A percentile compares a stretch with the other conserved stretches of the same genome.
Conservation (phyloP, 257 asterid species). For the Solanum habrochaites region DNA sequence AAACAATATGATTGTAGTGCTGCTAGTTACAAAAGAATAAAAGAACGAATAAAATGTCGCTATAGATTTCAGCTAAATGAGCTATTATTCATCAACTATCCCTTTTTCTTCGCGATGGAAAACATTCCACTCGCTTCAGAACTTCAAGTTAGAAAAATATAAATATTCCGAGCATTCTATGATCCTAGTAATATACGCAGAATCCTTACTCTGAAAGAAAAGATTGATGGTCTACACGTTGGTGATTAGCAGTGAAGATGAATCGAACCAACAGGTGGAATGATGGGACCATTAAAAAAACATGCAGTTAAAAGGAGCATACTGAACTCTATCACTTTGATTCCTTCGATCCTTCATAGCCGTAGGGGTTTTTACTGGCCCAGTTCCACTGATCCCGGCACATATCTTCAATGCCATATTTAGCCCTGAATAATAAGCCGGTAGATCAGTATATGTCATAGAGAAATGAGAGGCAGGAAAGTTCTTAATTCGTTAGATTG, state of each 20-base stretch:
- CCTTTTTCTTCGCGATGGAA: not conserved
- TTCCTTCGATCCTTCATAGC: slow-evolving; percentile 28
- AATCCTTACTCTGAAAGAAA: not conserved
- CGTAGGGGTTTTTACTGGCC: slow-evolving; percentile 98
- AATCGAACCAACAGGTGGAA: not conserved
- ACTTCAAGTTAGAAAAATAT: not conserved
- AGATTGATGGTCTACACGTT: not conserved
- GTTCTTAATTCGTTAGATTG: not conserved
- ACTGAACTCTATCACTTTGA: not conserved
- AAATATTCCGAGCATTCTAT: not conserved
- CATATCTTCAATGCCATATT: slow-evolving; percentile 78
- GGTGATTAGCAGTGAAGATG: not conserved
- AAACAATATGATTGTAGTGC: not conserved
- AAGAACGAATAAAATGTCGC: not conserved
- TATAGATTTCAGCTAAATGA: not conserved
- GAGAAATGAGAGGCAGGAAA: not conserved
- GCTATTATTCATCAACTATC: not conserved
- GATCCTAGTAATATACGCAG: not conserved
- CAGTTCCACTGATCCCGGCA: slow-evolving; percentile 97
- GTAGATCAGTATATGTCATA: not conserved
- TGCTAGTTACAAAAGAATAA: slow-evolving; percentile 1
- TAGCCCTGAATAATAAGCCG: slow-evolving; percentile 42
- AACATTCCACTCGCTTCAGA: not conserved
- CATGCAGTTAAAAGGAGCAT: not conserved
- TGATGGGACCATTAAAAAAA: not conserved